Conservation (phyloP, 2,329 filamentous ascomycete species). For the Helotiales sp. region DNA sequence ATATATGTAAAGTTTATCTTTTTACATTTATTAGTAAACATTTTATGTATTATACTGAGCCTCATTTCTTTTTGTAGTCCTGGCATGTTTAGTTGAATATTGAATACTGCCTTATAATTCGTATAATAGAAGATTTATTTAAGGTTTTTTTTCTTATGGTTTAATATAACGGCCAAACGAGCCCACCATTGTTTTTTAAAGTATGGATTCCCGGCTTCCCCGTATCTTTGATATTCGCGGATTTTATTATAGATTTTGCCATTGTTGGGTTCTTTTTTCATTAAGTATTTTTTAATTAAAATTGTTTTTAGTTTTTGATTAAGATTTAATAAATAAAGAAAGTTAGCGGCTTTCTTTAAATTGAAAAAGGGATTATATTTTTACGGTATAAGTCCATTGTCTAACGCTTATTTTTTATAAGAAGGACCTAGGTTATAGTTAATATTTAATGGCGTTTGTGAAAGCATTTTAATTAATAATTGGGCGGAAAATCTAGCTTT, state of each 20-base stretch:
- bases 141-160: constrained; percentile 30
- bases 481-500: background rate
- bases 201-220: constrained; percentile 15
- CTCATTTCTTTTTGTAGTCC: constrained; percentile 11
- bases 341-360: constrained; percentile 14
- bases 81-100: constrained; percentile 23
- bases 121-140: constrained; percentile 30
- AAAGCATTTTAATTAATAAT: constrained; percentile 28
- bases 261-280: constrained; percentile 36
- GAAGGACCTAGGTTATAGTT: constrained; percentile 13
- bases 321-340: constrained; percentile 35
- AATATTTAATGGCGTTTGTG: constrained; percentile 14
- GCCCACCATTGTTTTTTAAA: constrained; percentile 28
- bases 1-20: constrained; percentile 22
- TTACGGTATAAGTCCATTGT: constrained; percentile 24
- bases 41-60: constrained; percentile 24
- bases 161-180: constrained; percentile 32
- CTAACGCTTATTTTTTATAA: constrained; percentile 16
- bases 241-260: constrained; percentile 42
- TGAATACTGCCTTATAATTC: constrained; percentile 20
- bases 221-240: constrained; percentile 31
- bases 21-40: constrained; percentile 22
- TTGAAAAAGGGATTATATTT: constrained; percentile 19
- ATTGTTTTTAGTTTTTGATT: constrained; percentile 34
- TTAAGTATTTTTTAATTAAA: constrained; percentile 41